Evolutionary conservation across 805 yeast genomes (phyloP), one percentile per base, ranked within the genome.

Genomic region (Metschnikowia picachoensis): DNA sequence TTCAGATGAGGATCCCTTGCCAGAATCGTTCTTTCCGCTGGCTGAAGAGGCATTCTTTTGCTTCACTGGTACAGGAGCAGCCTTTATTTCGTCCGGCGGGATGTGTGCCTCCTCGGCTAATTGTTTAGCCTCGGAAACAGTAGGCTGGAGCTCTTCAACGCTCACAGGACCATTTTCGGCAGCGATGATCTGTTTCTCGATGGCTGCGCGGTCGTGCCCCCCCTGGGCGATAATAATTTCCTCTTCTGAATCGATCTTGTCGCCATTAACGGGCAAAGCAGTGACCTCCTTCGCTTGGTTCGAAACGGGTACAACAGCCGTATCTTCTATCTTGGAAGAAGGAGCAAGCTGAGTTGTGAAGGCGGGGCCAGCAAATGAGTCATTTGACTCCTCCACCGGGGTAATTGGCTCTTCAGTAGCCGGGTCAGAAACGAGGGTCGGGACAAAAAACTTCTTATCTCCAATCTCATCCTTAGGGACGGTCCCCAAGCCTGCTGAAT

Each of bases 211-310:
- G 37, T 60, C 57, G 25, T 44, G 46, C 4, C 59, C 60, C 27
- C 74, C 76, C 41, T 65, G 66, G n/a, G 74, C 71, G 39, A 70
- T 60, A 41, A 71, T 60, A 41, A 72, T 68, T 50, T 68, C 73
- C 46, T 69, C 75, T 16, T 60, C 68, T 29, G 52, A 39, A 3
- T 49, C 64, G 35, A 43, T 42, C 16, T 44, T 44, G 25, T 49
- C 48, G 13, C 49, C 44, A 37, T 52, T 50, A 8, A 53, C 53
- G 10, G 53, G 58, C 28, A 53, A 46, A 28, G 58, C 58, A 10
- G 54, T 53, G 15, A 52, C 57, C 30, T 52, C 58, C 49, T 54
- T 52, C 31, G 57, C 47, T 7, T 29, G 34, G 31, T 29, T 30
- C 3, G 43, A 35, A 8, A 40, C 37, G 4, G 48, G 43, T 9